Evolutionary conservation across 2,329 filamentous ascomycete genomes (phyloP).

Genomic region (Plectosphaerella plurivora): DNA sequence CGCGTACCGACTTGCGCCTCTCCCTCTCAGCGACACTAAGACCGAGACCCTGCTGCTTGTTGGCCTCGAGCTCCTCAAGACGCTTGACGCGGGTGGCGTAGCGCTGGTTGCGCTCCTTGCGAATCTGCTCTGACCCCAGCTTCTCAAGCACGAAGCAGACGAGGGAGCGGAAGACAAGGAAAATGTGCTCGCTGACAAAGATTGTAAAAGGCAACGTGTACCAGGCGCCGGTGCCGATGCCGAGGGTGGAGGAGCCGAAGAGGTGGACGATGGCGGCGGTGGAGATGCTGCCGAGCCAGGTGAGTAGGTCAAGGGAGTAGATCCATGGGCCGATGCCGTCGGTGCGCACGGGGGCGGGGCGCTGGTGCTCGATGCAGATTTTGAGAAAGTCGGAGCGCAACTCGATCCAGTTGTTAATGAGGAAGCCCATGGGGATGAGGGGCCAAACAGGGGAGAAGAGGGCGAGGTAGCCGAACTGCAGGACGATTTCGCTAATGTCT

Average conservation of each 20-base stretch:
- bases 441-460: slow-evolving; percentile 76
- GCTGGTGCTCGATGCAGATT: slow-evolving; percentile 68
- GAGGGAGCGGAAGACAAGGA: slow-evolving; percentile 52
- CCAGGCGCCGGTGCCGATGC: slow-evolving; percentile 51
- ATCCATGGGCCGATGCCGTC: slow-evolving; percentile 75
- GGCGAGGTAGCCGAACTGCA: slow-evolving; percentile 70
- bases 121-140: slow-evolving; percentile 34
- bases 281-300: slow-evolving; percentile 69
- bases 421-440: slow-evolving; percentile 65
- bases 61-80: slow-evolving; percentile 35
- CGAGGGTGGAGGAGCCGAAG: slow-evolving; percentile 50
- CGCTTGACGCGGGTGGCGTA: slow-evolving; percentile 31
- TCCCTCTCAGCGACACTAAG: slow-evolving; percentile 30
- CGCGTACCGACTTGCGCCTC: slow-evolving; percentile 30
- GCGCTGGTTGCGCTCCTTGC: slow-evolving; percentile 30
- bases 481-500: slow-evolving; percentile 69
- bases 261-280: slow-evolving; percentile 70
- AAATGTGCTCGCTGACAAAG: slow-evolving; percentile 70
- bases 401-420: slow-evolving; percentile 75
- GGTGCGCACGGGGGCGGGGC: slow-evolving; percentile 63
- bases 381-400: slow-evolving; percentile 74
- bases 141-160: slow-evolving; percentile 30
- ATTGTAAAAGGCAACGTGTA: slow-evolving; percentile 66
- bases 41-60: slow-evolving; percentile 24
- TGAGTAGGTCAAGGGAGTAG: slow-evolving; percentile 61